Evolutionary conservation across 345 rosid genomes (phyloP).

Genomic region (Geranium brycei): DNA sequence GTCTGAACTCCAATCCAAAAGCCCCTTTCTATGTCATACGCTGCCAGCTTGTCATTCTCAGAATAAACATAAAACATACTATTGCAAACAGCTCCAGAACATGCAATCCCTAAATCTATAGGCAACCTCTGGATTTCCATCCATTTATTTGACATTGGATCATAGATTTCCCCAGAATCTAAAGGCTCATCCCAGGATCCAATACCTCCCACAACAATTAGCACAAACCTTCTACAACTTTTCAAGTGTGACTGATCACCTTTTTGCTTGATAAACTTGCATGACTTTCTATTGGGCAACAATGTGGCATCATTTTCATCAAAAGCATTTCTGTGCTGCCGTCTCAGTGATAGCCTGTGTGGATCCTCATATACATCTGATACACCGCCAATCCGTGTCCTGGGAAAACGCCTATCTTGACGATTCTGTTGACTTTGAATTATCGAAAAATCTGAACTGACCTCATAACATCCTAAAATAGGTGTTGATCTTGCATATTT

Average conservation of each 20-base stretch:
- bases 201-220: constrained; percentile 70
- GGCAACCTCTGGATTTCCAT: constrained; percentile 73
- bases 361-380: constrained; percentile 96
- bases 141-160: constrained; percentile 74
- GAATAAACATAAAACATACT: constrained; percentile 84
- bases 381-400: constrained; percentile 55
- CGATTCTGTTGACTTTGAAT: constrained; percentile 42
- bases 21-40: constrained; percentile 81
- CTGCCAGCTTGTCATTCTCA: constrained; percentile 75
- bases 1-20: constrained; percentile 80
- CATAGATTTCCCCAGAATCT: constrained; percentile 93
- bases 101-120: constrained; percentile 53
- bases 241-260: constrained; percentile 30
- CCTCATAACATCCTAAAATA: constrained; percentile 60
- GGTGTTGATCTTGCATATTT: constrained; percentile 79
- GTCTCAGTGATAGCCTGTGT: constrained; percentile 73
- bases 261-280: constrained; percentile 43
- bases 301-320: constrained; percentile 38
- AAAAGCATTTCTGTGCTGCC: constrained; percentile 42
- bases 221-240: constrained; percentile 42
- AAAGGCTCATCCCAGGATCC: constrained; percentile 80
- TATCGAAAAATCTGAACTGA: constrained; percentile 38
- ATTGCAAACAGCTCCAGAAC: constrained; percentile 68
- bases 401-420: constrained; percentile 56
- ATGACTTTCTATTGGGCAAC: constrained; percentile 31